Percentiles rank a stretch among this genome's conserved stretches.
Evolutionary conservation across 2,329 filamentous ascomycete species (phyloP).

Genomic region (Alternaria metachromatica): DNA sequence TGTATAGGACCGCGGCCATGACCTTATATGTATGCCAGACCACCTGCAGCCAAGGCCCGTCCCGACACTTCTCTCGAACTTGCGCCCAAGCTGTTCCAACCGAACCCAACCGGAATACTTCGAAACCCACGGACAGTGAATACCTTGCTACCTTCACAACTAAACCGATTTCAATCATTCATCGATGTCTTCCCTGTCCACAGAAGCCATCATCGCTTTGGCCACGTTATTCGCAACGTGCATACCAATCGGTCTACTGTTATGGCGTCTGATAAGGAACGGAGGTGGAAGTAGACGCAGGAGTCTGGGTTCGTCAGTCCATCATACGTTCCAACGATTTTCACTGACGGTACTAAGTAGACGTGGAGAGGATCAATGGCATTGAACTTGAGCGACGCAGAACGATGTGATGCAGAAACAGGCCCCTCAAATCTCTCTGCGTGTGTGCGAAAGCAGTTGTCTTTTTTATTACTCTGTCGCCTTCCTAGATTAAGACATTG

Average conservation of each 20-base stretch:
- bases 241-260: not conserved
- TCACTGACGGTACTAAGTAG: not conserved
- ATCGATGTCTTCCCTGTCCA: not conserved
- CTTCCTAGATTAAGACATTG: too few relatives aligned
- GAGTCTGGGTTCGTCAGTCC: not conserved
- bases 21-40: slow-evolving; percentile 31
- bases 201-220: not conserved
- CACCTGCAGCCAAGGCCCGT: slow-evolving; percentile 50
- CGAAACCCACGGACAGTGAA: not conserved
- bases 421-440: too few relatives aligned
- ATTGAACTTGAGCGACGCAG: not conserved
- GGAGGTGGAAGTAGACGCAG: not conserved
- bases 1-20: not conserved
- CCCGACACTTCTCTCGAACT: slow-evolving; percentile 49
- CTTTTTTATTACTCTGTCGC: too few relatives aligned
- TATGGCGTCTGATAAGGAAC: not conserved
- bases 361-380: not conserved
- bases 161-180: not conserved
- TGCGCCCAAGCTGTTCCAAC: slow-evolving; percentile 42
- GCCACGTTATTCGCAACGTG: not conserved
- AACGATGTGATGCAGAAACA: not conserved
- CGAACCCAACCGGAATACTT: slow-evolving; percentile 17
- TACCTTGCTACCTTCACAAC: not conserved
- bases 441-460: too few relatives aligned
- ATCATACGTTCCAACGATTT: not conserved